A percentile compares a stretch with the other conserved stretches of the same genome.
These are phyloP conservation scores for Wickerhamiella nectarea DNA, from an alignment of 805 yeast genomes.

Conservation along the genomic window DNA sequence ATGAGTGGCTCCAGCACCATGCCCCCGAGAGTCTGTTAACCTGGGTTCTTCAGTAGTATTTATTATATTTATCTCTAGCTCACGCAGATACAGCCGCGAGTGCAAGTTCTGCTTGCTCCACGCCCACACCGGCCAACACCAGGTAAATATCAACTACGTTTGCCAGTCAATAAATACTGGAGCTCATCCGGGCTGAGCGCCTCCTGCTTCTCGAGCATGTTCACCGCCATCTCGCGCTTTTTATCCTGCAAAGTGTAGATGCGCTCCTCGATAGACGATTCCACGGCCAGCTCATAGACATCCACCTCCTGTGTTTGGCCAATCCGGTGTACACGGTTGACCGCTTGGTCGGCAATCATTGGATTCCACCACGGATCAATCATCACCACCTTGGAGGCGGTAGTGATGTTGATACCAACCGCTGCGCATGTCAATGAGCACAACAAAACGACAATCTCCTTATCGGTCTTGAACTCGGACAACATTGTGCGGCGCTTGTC, in stretches of 20 bases:
- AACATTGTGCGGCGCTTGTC: conserved; percentile 25
- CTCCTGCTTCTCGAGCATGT: conserved; percentile 23
- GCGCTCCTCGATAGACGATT: conserved; percentile 31
- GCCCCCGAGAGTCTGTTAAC: conserved; percentile 24
- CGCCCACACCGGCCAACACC: too few species aligned
- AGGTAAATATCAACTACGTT: too few species aligned
- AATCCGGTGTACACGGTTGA: conserved; percentile 37
- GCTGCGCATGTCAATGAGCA: conserved; percentile 36
- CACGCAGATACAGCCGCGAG: background rate
- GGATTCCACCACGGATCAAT: conserved; percentile 42
- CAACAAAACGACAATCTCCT: conserved; percentile 24
- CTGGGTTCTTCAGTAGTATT: conserved; percentile 4
- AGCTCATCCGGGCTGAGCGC: conserved; percentile 21
- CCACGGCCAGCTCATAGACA: conserved; percentile 31
- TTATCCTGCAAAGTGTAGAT: conserved; percentile 27
- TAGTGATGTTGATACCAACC: conserved; percentile 32
- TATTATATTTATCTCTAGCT: background rate
- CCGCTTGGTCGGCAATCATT: conserved; percentile 37
- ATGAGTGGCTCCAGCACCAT: conserved; percentile 20
- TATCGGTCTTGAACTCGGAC: conserved; percentile 18
- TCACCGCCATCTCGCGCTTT: conserved; percentile 27
- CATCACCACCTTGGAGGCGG: conserved; percentile 32
- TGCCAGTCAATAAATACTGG: conserved; percentile 17
- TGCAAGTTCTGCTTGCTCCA: too few species aligned
- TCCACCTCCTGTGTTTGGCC: conserved; percentile 35